These are phyloP conservation scores for Coleophoma eucalyptorum DNA, from an alignment of 2,329 filamentous ascomycete species.

Conservation along the genomic window DNA sequence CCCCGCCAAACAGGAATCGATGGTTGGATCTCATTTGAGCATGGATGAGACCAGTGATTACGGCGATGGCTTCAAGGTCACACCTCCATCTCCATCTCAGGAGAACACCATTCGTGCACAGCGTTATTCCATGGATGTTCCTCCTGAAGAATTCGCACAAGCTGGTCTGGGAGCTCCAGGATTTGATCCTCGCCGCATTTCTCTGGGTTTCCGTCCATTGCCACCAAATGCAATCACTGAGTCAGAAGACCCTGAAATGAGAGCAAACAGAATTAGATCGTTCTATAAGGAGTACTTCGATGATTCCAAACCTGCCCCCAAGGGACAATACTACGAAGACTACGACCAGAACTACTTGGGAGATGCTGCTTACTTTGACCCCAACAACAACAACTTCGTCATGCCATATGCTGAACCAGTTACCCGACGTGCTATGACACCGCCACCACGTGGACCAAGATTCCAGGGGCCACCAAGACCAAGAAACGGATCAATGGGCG, in stretches of 20 bases:
- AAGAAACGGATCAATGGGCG: constrained; percentile 9
- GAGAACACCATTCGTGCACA: constrained; percentile 14
- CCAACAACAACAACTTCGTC: constrained; percentile 66
- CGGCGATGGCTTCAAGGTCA: constrained; percentile 46
- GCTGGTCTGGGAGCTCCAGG: constrained; percentile 50
- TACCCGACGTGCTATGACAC: constrained; percentile 90
- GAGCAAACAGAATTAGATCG: constrained; percentile 93
- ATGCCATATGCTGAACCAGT: constrained; percentile 83
- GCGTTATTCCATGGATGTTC: constrained; percentile 29
- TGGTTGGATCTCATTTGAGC: constrained; percentile 21
- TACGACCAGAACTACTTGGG: constrained; percentile 67
- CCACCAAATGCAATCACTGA: constrained; percentile 77
- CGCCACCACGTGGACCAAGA: constrained; percentile 61
- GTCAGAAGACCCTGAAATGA: constrained; percentile 85
- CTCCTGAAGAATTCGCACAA: constrained; percentile 30
- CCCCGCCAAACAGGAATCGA: constrained; percentile 31
- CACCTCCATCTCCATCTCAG: constrained; percentile 36
- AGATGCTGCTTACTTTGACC: constrained; percentile 65
- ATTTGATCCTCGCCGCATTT: constrained; percentile 55
- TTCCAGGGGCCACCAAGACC: constrained; percentile 23
- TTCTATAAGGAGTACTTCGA: constrained; percentile 99
- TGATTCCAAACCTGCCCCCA: constrained; percentile 54
- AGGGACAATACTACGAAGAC: constrained; percentile 67
- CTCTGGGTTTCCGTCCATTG: constrained; percentile 75
- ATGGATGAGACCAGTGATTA: constrained; percentile 50